Conservation (phyloP, 306 rosid species). For the Leucaena leucocephala region DNA sequence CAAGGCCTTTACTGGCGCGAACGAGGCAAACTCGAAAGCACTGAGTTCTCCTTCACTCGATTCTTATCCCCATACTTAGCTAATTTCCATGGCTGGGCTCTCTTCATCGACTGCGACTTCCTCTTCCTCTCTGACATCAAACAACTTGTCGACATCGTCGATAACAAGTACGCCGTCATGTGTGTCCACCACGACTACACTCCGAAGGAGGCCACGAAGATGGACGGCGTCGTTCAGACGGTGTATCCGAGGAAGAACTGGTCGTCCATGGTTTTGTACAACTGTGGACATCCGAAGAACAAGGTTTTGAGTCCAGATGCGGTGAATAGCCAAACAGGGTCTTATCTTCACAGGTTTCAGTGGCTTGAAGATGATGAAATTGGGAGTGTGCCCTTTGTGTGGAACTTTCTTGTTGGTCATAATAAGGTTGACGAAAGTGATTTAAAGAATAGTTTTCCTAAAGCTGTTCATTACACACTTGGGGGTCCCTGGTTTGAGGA, state of each 20-base stretch:
- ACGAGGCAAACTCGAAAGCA: conserved; percentile 44
- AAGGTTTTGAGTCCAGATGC: conserved; percentile 32
- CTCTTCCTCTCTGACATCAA: conserved; percentile 43
- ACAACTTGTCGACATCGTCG: conserved; percentile 31
- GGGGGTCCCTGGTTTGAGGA: conserved; percentile 52
- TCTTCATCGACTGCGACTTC: conserved; percentile 50
- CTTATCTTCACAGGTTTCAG: conserved; percentile 47
- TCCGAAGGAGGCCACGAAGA: conserved; percentile 43
- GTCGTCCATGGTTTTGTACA: conserved; percentile 52
- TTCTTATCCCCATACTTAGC: conserved; percentile 44
- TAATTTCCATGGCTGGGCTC: conserved; percentile 42
- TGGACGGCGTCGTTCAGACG: conserved; percentile 48
- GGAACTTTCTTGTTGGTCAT: conserved; percentile 55
- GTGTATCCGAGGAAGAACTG: conserved; percentile 52
- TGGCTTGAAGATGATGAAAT: conserved; percentile 50
- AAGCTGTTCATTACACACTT: conserved; percentile 46
- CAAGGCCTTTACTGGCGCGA: conserved; percentile 40
- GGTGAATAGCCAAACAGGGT: conserved; percentile 41
- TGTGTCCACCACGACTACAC: conserved; percentile 47
- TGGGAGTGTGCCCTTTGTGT: conserved; percentile 46
- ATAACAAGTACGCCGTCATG: conserved; percentile 39
- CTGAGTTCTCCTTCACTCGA: conserved; percentile 49
- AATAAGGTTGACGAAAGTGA: conserved; percentile 37
- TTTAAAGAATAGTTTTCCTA: conserved; percentile 18
- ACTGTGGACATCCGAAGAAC: conserved; percentile 50